phyloP scores from a whole-genome alignment of 2,329 filamentous ascomycete species.

The Pseudopithomyces chartarum region DNA sequence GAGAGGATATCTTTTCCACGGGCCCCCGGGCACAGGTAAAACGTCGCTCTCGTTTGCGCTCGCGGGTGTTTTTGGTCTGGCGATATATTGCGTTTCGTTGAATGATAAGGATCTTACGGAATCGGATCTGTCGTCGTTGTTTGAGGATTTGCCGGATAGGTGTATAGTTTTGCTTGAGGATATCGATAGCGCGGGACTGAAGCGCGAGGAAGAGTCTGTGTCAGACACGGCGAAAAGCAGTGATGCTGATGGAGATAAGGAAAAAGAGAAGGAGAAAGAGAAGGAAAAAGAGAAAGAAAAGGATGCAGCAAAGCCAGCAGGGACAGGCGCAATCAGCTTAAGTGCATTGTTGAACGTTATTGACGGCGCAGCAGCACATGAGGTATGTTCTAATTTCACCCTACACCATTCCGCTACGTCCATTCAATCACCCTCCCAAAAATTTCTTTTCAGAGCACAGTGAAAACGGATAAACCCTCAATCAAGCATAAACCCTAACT shows the following conservation, averaged over 20 bases:
- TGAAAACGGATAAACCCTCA: too few relatives aligned
- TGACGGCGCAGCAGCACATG: constrained; percentile 73
- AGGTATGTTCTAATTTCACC: neutral
- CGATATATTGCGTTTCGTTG: constrained; percentile 52
- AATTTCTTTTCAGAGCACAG: too few relatives aligned
- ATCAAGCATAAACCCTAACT: neutral
- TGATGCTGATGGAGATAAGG: neutral
- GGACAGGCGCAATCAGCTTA: constrained; percentile 64
- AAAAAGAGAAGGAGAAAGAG: neutral
- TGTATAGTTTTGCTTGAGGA: constrained; percentile 55
- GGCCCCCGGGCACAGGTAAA: constrained; percentile 81
- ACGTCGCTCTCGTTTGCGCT: constrained; percentile 52
- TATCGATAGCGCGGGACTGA: constrained; percentile 54
- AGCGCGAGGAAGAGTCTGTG: constrained; percentile 23
- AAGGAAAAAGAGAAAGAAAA: constrained; percentile 1
- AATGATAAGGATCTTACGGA: constrained; percentile 76
- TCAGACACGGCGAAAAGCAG: neutral
- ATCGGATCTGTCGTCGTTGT: constrained; percentile 58
- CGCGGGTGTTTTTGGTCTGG: constrained; percentile 53
- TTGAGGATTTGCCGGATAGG: constrained; percentile 48
- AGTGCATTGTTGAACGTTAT: constrained; percentile 83
- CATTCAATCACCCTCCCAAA: too few relatives aligned
- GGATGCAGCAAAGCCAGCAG: constrained; percentile 2
- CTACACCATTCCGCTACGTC: neutral
- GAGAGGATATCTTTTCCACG: constrained; percentile 80